These are phyloP conservation scores for Pterocarpus santalinus DNA, from an alignment of 306 rosid species.

Conservation along the genomic window DNA sequence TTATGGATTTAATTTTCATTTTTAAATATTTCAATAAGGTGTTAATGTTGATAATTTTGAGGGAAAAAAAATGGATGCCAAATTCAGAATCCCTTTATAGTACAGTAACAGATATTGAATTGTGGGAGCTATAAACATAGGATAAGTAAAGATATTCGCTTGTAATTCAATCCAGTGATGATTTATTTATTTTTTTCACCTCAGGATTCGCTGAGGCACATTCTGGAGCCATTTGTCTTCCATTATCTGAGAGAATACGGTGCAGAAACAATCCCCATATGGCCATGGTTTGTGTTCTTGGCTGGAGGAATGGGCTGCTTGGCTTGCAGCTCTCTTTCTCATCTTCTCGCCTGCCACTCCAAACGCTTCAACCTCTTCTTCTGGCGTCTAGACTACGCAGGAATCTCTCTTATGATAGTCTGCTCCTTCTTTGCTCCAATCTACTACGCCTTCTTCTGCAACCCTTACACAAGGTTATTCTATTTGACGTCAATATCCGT, in stretches of 20 bases:
- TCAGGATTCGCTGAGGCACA: constrained; percentile 60
- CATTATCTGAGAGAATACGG: constrained; percentile 40
- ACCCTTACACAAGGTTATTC: constrained; percentile 56
- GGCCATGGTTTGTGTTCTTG: constrained; percentile 95
- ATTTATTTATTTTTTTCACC: neutral
- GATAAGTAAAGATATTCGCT: neutral
- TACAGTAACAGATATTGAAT: no score
- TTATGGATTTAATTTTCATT: no score
- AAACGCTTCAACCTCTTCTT: constrained; percentile 73
- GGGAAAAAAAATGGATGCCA: no score
- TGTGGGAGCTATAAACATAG: no score
- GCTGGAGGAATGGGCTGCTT: constrained; percentile 90
- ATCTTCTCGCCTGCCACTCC: constrained; percentile 90
- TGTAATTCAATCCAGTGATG: neutral
- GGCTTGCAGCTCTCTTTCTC: constrained; percentile 82
- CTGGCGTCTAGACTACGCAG: constrained; percentile 95
- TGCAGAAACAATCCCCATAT: constrained; percentile 55
- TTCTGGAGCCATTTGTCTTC: constrained; percentile 46
- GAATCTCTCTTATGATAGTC: constrained; percentile 88
- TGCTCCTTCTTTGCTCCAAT: constrained; percentile 89
- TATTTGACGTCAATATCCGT: constrained; percentile 76
- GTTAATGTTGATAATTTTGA: no score
- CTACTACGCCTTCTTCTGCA: constrained; percentile 80
- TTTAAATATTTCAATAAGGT: no score
- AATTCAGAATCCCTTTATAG: no score